Base-by-base conservation (phyloP, 2,329 filamentous ascomycete species). In the Diatrype stigma region DNA sequence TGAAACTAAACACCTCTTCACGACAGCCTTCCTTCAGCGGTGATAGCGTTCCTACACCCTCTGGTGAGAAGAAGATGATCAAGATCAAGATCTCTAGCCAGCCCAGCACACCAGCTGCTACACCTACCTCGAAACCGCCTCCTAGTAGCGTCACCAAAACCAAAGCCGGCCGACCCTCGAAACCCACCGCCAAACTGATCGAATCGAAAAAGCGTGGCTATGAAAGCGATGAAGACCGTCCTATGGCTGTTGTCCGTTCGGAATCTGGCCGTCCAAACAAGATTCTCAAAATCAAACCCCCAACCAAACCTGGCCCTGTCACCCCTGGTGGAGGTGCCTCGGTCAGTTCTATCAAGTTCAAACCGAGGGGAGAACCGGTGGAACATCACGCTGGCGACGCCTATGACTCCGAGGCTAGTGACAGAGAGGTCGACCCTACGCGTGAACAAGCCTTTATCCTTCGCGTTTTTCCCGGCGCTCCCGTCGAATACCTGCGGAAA, bases 361-460 rank as follows among this genome's bases (percentile, higher is more conserved):
- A 84, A 62, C 75, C 82, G 46, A 83, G 85, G 60, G 86, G 86
- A n/a, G 80, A 84, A 56, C 77, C 82, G 1, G 86, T 89, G 6
- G 75, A 80, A 30, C 81, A 89, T 56, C 84, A 85, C 5, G 81
- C 83, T 1, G 94, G 94, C 47, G 90, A 96, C 50, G 94, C 93
- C 7, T 99, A 97, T 70, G 94, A 99, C 67, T 96, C 92, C 3
- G 94, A 97, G 69, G 90, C 92, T 12, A 94, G 91, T 50, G 94
- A 97, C 64, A 84, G 86, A 14, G 94, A 99, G 68, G 71, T 76
- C 10, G 94, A 99, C 63, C 94, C 94, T 0, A 80, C 87, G 1
- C 89, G 96, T 54, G 93, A 97, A 69, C 88, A 93, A 63, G 87
- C 95, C 57, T 90, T 97, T 58, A 79, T 99, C 8, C 70, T 99